Conservation (phyloP, 805 yeast species). For the Candida montana region DNA sequence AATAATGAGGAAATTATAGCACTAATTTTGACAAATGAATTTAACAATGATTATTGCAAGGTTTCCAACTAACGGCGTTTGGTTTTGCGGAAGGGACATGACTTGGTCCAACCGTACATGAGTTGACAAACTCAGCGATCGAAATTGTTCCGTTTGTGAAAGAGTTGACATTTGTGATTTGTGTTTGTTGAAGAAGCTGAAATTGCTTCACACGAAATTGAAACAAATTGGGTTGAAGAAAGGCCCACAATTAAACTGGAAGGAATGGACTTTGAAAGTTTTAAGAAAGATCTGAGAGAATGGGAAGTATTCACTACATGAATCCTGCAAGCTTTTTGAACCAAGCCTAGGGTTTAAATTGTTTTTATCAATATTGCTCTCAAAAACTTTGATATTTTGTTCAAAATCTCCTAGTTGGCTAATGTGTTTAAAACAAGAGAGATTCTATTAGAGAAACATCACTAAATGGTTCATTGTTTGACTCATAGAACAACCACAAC, state of each 20-base stretch:
- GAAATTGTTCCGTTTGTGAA: not conserved
- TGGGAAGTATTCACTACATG: no score
- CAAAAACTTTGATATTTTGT: not conserved
- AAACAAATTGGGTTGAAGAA: not conserved
- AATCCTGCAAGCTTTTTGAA: not conserved
- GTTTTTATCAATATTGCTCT: not conserved
- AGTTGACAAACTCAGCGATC: conserved; percentile 4
- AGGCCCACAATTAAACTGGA: not conserved
- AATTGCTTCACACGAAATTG: conserved; percentile 7
- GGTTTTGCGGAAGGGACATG: not conserved
- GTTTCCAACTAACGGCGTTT: not conserved
- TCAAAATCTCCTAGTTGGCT: not conserved
- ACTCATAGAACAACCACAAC: not conserved
- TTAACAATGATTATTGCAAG: no score
- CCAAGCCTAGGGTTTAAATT: not conserved
- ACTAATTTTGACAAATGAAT: no score
- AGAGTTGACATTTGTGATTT: not conserved
- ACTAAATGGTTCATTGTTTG: no score
- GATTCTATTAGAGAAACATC: not conserved
- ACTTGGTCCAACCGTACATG: not conserved
- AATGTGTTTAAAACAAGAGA: not conserved
- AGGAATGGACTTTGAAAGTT: not conserved
- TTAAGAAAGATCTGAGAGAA: no score
- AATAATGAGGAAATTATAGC: no score
- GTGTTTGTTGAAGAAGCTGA: conserved; percentile 4